Conservation (phyloP, 805 yeast genomes). For the Saccharomycopsis selenospora region DNA sequence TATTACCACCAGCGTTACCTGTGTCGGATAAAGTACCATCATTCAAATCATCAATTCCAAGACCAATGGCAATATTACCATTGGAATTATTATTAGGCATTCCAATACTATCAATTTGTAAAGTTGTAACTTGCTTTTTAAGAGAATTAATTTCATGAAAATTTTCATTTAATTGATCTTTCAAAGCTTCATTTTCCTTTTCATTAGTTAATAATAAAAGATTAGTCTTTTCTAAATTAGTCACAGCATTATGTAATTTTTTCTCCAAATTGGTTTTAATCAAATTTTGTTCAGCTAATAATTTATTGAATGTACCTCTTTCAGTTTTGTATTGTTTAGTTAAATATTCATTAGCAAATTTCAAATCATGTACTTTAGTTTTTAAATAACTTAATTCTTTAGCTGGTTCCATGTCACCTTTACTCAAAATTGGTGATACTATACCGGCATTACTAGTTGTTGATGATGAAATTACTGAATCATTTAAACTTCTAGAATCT, state of each 20-base stretch:
- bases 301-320: slow-evolving; percentile 34
- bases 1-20: neutral
- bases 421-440: neutral
- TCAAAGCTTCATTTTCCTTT: slow-evolving; percentile 10
- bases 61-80: neutral
- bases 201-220: slow-evolving; percentile 16
- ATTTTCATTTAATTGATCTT: slow-evolving; percentile 23
- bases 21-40: neutral
- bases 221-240: slow-evolving; percentile 20
- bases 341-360: slow-evolving; percentile 40
- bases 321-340: slow-evolving; percentile 40
- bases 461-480: neutral
- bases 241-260: slow-evolving; percentile 25
- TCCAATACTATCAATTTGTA: slow-evolving; percentile 35
- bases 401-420: neutral
- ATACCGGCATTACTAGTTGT: neutral
- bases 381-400: slow-evolving; percentile 30
- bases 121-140: slow-evolving; percentile 32
- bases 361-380: slow-evolving; percentile 38
- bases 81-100: slow-evolving; percentile 5
- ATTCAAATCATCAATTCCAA: neutral
- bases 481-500: neutral
- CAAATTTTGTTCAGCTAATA: slow-evolving; percentile 36
- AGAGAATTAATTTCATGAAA: slow-evolving; percentile 36
- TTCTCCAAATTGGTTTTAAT: slow-evolving; percentile 32